These are phyloP conservation scores for Entelexis paramagnoliae DNA, from an alignment of 1,139 yeast genomes.

Conservation along the genomic window DNA sequence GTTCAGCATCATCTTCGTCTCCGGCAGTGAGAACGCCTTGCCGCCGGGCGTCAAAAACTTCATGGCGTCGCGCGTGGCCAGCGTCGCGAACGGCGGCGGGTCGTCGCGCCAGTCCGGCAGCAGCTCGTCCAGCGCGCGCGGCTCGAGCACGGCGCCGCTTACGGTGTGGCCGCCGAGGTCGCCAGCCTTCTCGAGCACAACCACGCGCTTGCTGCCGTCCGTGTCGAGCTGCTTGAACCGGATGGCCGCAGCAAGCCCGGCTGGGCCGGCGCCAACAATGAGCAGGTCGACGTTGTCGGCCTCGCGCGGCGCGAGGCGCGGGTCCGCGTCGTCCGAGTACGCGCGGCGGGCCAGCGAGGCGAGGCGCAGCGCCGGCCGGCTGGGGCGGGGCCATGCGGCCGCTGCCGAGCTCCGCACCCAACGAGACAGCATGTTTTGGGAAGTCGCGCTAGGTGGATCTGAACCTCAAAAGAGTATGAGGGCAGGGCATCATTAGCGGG, in stretches of 20 bases:
- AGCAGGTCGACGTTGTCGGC: conserved; percentile 83
- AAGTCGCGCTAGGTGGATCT: not conserved
- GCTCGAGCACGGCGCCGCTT: conserved; percentile 91
- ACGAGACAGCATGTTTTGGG: conserved; percentile 1
- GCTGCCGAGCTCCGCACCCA: conserved; percentile 1
- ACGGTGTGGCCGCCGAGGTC: conserved; percentile 84
- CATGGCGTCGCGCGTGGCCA: conserved; percentile 69
- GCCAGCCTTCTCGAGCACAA: conserved; percentile 82
- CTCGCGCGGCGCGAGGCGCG: conserved; percentile 58
- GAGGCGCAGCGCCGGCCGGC: not conserved
- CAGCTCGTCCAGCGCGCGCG: conserved; percentile 71
- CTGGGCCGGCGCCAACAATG: conserved; percentile 96
- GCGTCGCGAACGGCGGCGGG: conserved; percentile 62
- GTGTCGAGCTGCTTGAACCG: conserved; percentile 72
- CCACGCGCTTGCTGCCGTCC: conserved; percentile 67
- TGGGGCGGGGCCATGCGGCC: not conserved
- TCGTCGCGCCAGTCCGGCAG: conserved; percentile 55
- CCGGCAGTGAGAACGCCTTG: conserved; percentile 62
- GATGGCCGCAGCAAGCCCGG: conserved; percentile 92
- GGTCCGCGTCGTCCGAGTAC: conserved; percentile 3
- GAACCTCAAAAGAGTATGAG: not conserved
- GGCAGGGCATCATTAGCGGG: not conserved
- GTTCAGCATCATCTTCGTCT: conserved; percentile 85
- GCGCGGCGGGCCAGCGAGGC: not conserved
- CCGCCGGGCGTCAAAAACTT: conserved; percentile 48